Percentiles rank a stretch among this genome's conserved stretches.
These are phyloP conservation scores for Dioszegia aurantiaca DNA, from an alignment of 768 basidiomycete species.

Conservation along the genomic window DNA sequence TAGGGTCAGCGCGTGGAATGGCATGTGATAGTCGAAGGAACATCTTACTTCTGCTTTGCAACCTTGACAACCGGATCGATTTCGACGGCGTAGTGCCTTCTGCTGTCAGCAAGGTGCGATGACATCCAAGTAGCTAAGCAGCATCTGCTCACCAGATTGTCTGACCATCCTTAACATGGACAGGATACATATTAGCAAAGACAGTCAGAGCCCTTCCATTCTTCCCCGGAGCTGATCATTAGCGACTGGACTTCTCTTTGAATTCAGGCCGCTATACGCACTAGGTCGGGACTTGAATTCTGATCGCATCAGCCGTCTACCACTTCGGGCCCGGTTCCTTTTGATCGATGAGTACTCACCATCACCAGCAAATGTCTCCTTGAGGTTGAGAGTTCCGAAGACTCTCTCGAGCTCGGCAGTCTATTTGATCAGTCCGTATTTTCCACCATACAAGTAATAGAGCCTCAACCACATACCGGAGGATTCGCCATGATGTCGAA, in stretches of 20 bases:
- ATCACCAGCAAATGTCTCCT: constrained; percentile 16
- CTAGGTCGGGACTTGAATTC: constrained; percentile 12
- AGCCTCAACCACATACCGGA: background rate
- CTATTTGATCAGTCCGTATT: background rate
- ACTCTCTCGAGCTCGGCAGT: constrained; percentile 10
- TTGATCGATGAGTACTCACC: background rate
- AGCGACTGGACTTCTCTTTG: background rate
- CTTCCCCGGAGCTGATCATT: constrained; percentile 7
- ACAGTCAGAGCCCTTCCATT: constrained; percentile 6
- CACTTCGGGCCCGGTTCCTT: background rate
- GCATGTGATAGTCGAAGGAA: no score
- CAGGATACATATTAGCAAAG: constrained; percentile 10
- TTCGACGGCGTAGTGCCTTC: constrained; percentile 49
- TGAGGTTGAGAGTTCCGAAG: constrained; percentile 13
- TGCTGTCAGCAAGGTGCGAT: background rate
- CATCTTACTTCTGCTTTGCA: constrained; percentile 27
- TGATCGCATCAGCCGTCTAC: constrained; percentile 4
- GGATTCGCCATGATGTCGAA: constrained; percentile 1
- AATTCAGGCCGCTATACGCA: background rate
- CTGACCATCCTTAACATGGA: constrained; percentile 5
- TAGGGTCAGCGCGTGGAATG: constrained; percentile 6
- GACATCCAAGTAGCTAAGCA: background rate
- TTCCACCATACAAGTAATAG: background rate
- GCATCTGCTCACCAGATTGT: constrained; percentile 5
- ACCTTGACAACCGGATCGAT: constrained; percentile 43